Base-by-base conservation (phyloP, 2,329 filamentous ascomycete species). In the Sporothrix euskadiensis region DNA sequence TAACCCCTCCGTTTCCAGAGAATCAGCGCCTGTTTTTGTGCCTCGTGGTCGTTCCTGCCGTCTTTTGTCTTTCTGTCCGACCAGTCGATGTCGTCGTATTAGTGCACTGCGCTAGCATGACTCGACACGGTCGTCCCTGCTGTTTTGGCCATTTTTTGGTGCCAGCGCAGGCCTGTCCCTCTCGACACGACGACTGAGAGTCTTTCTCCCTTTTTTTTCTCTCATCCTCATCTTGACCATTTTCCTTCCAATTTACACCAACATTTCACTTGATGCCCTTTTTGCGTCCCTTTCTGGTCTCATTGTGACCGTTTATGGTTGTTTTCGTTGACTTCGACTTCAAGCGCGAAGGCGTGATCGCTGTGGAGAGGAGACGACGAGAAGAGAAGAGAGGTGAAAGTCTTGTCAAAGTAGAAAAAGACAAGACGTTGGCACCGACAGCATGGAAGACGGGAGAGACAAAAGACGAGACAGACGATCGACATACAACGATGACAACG, bases 71-170 rank as follows among this genome's bases (percentile, higher is more conserved):
- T 26, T 26, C 26, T 14, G 16, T 10, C n/a, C n/a, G 10, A 22
- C n/a, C 26, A 44, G 59, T 44, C 35, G 59, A 65, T 8, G 5
- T 65, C 56, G 56, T 59, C 35, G n/a, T 65, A 14, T 65, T 65
- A 26, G 59, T 65, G 59, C 12, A 7, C 35, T 8, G 39, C 59
- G 59, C 59, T 65, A 65, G 59, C 59, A 65, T 41, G 59, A 65
- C 59, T 65, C 59, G 59, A 8, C 35, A 22, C n/a, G 41, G 44
- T 19, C 14, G 44, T 12, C 44, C 44, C 44, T 49, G 44, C 44
- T 49, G 19, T 22, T 10, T 26, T 26, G 1, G 26, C 2, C 26
- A 26, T 26, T 26, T 26, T 41, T 22, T 12, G 57, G 32, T n/a
- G 16, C 32, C 32, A 56, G n/a, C 14, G 8, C n/a, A 35, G 16